Evolutionary conservation across 148 eudicot species (phyloP).

Genomic region (Diospyros lotus): DNA sequence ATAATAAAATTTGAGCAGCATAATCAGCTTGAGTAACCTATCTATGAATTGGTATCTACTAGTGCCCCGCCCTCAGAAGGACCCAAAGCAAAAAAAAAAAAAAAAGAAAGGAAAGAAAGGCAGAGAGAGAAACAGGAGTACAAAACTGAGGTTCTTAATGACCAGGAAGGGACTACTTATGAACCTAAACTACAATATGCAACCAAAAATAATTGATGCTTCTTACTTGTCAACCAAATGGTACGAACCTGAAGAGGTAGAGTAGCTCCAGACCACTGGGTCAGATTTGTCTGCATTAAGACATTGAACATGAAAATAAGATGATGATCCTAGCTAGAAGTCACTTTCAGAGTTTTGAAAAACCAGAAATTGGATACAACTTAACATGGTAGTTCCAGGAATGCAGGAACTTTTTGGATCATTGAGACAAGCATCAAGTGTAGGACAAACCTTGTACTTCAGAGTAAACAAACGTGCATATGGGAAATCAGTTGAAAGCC

Average conservation of each 20-base stretch:
- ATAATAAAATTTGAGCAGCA: neutral
- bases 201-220: neutral
- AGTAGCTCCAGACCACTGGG: slow-evolving; percentile 99
- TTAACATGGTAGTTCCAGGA: neutral
- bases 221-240: neutral
- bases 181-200: neutral
- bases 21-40: too few species aligned
- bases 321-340: neutral
- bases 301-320: slow-evolving; percentile 18
- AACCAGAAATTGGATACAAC: neutral
- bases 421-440: neutral
- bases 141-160: too few species aligned
- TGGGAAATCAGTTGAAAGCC: slow-evolving; percentile 92
- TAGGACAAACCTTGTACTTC: slow-evolving; percentile 85
- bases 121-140: too few species aligned
- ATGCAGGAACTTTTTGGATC: neutral
- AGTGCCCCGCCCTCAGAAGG: too few species aligned
- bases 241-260: slow-evolving; percentile 92
- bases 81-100: too few species aligned
- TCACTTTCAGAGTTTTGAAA: neutral
- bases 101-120: too few species aligned
- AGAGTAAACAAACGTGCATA: slow-evolving; percentile 92
- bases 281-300: slow-evolving; percentile 89
- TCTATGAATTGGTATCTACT: too few species aligned
- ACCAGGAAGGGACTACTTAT: neutral